Percentiles rank a stretch among this genome's conserved stretches.
These are phyloP conservation scores for Alternaria brassicicola DNA, from an alignment of 2,329 filamentous ascomycete species.

Conservation along the genomic window DNA sequence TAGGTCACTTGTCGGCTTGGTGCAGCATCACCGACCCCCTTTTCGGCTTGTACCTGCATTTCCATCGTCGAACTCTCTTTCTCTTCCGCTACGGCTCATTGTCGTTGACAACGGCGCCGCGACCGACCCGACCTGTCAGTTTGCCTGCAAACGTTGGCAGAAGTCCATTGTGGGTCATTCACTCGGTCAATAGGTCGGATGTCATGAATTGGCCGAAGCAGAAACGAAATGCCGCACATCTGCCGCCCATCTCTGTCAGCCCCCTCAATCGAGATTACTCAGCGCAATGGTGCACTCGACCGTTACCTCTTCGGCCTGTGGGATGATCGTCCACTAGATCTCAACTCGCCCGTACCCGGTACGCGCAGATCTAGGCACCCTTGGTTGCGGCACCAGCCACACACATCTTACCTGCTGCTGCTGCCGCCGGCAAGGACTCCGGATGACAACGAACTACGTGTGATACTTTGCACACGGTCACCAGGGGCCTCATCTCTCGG, in stretches of 20 bases:
- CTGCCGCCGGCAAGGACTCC: not conserved
- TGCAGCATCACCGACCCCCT: slow-evolving; percentile 1
- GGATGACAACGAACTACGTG: not conserved
- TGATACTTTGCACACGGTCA: not conserved
- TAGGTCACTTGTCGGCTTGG: slow-evolving; percentile 2
- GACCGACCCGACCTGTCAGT: slow-evolving; percentile 7
- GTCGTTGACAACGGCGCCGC: slow-evolving; percentile 11
- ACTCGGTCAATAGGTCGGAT: not conserved
- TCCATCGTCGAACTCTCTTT: not conserved
- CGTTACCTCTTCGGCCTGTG: not conserved
- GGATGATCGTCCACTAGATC: slow-evolving; percentile 9
- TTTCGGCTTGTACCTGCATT: slow-evolving; percentile 5
- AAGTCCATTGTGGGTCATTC: not conserved
- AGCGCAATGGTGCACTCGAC: not conserved
- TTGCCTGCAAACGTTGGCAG: not conserved
- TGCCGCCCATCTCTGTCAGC: not conserved
- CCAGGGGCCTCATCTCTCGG: not conserved
- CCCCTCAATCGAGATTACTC: not conserved
- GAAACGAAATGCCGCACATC: not conserved
- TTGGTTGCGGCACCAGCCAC: not conserved
- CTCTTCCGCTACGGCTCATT: not conserved
- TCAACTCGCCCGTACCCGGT: slow-evolving; percentile 8
- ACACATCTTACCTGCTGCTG: not conserved
- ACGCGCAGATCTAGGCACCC: slow-evolving; percentile 6
- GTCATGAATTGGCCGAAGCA: not conserved